Percentiles rank a stretch among this genome's conserved stretches.
phyloP scores from a whole-genome alignment of 2,329 filamentous ascomycete genomes.

The Mycosphaerella sp. region DNA sequence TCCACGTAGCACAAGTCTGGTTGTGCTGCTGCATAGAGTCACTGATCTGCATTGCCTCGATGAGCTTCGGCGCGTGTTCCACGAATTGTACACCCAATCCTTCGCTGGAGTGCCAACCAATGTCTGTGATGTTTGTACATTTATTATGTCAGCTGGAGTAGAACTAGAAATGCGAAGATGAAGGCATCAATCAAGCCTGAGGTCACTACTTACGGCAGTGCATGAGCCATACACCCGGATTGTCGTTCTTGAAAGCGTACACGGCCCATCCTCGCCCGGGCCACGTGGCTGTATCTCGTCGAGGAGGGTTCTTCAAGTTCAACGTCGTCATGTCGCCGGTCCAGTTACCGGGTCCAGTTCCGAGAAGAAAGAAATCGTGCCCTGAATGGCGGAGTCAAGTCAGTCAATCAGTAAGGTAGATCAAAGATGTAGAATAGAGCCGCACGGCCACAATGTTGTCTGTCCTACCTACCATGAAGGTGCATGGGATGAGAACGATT shows the following conservation, averaged over 20 bases:
- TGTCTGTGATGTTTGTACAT: constrained; percentile 16
- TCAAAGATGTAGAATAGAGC: constrained; percentile 37
- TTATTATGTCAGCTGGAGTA: not conserved
- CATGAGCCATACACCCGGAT: constrained; percentile 31
- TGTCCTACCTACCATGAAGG: too few species aligned
- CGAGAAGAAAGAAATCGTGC: constrained; percentile 43
- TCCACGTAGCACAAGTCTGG: too few species aligned
- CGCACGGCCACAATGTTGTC: too few species aligned
- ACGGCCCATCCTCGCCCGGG: constrained; percentile 32
- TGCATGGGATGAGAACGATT: too few species aligned
- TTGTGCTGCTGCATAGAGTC: too few species aligned
- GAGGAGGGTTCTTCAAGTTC: constrained; percentile 30
- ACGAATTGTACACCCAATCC: constrained; percentile 30
- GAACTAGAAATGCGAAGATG: not conserved
- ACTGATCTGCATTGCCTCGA: too few species aligned
- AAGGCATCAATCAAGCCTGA: too few species aligned
- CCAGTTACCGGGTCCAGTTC: constrained; percentile 35
- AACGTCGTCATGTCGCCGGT: constrained; percentile 29
- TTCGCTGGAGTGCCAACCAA: constrained; percentile 31
- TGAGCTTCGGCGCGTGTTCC: too few species aligned
- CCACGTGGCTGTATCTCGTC: constrained; percentile 32
- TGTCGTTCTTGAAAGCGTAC: constrained; percentile 32
- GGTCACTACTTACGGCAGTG: constrained; percentile 22
- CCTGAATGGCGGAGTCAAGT: constrained; percentile 35
- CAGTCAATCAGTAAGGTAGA: not conserved